These are phyloP conservation scores for Raffaelea arxii DNA, from an alignment of 2,329 filamentous ascomycete species.

Conservation along the genomic window DNA sequence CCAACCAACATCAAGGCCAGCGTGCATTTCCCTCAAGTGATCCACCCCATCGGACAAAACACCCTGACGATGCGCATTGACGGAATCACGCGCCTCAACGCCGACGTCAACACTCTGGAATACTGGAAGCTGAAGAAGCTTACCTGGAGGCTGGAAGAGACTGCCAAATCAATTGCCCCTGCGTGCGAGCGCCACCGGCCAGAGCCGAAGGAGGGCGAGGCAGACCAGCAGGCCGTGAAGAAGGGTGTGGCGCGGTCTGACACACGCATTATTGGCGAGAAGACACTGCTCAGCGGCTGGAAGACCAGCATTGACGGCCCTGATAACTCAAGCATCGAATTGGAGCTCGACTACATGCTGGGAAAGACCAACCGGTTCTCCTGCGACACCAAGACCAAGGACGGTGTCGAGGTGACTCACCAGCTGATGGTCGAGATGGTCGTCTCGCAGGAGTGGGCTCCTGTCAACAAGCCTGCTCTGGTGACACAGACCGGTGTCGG, in stretches of 20 bases:
- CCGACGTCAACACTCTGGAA: constrained; percentile 60
- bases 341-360: constrained; percentile 72
- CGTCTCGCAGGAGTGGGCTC: constrained; percentile 80
- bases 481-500: constrained; percentile 83
- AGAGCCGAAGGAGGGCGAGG: constrained; percentile 30
- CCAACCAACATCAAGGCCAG: constrained; percentile 87
- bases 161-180: constrained; percentile 65
- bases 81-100: constrained; percentile 66
- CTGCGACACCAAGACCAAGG: constrained; percentile 66
- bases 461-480: constrained; percentile 55
- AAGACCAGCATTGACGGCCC: constrained; percentile 54
- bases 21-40: constrained; percentile 70
- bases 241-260: constrained; percentile 70
- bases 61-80: constrained; percentile 71
- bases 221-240: constrained; percentile 30
- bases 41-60: constrained; percentile 79
- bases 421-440: constrained; percentile 87
- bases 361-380: constrained; percentile 50
- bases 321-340: constrained; percentile 54
- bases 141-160: constrained; percentile 89
- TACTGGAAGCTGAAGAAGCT: constrained; percentile 85
- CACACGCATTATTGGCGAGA: constrained; percentile 66
- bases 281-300: constrained; percentile 81
- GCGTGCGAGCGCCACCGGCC: constrained; percentile 69
- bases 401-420: constrained; percentile 73